phyloP scores from a whole-genome alignment of 2,329 filamentous ascomycete genomes.

The Westerdykella sp. region DNA sequence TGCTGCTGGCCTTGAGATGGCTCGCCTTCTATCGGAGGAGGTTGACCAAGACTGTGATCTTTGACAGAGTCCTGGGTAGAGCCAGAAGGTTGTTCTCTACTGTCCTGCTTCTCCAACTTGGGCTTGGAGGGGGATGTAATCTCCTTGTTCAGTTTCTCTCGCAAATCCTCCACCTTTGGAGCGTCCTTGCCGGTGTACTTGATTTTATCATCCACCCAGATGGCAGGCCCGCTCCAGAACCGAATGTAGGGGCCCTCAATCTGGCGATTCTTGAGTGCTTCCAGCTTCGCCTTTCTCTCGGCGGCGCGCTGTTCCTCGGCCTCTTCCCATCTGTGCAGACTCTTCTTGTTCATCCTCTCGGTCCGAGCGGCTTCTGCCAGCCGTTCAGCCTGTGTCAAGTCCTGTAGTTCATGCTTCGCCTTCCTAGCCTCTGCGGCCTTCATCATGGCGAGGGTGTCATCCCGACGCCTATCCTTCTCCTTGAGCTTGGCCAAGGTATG shows the following conservation, averaged over 20 bases:
- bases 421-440: constrained; percentile 56
- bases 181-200: constrained; percentile 56
- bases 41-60: neutral
- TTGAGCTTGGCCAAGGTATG: constrained; percentile 62
- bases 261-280: constrained; percentile 79
- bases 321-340: constrained; percentile 87
- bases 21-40: neutral
- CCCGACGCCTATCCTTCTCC: constrained; percentile 62
- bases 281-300: constrained; percentile 73
- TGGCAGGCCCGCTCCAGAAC: constrained; percentile 86
- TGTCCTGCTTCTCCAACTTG: neutral
- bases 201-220: constrained; percentile 71
- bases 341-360: constrained; percentile 83
- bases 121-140: constrained; percentile 5
- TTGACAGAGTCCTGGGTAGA: neutral
- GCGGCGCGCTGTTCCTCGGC: constrained; percentile 84
- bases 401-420: constrained; percentile 67
- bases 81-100: neutral
- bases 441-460: constrained; percentile 63
- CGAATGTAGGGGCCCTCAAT: constrained; percentile 84
- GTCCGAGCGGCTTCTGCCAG: constrained; percentile 75
- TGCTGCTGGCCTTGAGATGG: constrained; percentile 4
- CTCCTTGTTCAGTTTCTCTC: constrained; percentile 34
- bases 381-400: constrained; percentile 81
- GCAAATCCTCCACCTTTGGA: constrained; percentile 30